phyloP scores from a whole-genome alignment of 495 filamentous ascomycete species.

The Penicillium bovifimosum region DNA sequence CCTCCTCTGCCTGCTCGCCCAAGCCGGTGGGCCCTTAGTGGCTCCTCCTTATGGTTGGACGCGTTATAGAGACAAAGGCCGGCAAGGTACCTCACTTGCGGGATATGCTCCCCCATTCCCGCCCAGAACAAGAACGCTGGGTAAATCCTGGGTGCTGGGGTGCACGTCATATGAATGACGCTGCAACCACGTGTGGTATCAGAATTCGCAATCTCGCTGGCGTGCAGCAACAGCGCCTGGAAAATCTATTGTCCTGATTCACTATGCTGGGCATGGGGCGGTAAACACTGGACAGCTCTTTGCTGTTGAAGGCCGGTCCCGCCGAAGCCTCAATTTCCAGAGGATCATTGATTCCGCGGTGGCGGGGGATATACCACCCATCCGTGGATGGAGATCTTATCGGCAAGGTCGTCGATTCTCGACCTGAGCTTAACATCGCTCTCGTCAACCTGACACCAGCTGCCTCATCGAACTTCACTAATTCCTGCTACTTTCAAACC shows the following conservation, averaged over 20 bases:
- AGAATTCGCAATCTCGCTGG: slow-evolving; percentile 18
- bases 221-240: too few species aligned
- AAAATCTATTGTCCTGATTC: too few species aligned
- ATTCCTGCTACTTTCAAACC: slow-evolving; percentile 25
- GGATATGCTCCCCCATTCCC: slow-evolving; percentile 3
- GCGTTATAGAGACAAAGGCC: too few species aligned
- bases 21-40: too few species aligned
- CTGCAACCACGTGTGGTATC: slow-evolving; percentile 23
- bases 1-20: too few species aligned
- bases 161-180: slow-evolving; percentile 11
- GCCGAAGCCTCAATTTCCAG: too few species aligned
- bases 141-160: slow-evolving; percentile 11
- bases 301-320: slow-evolving; percentile 16
- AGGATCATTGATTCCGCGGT: too few species aligned
- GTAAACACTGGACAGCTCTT: slow-evolving; percentile 11
- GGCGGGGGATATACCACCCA: slow-evolving; percentile 25
- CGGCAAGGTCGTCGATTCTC: slow-evolving; percentile 15
- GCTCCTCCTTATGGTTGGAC: too few species aligned
- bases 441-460: slow-evolving; percentile 20
- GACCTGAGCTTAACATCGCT: slow-evolving; percentile 19
- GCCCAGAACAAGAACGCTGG: slow-evolving; percentile 11
- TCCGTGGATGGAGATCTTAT: slow-evolving; percentile 14
- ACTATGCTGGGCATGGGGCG: too few species aligned
- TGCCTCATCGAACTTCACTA: slow-evolving; percentile 17
- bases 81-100: too few species aligned